Percentiles rank a stretch among this genome's conserved stretches.
Evolutionary conservation across 1,139 yeast genomes (phyloP).

Genomic region (Geotrichum aggregatum): DNA sequence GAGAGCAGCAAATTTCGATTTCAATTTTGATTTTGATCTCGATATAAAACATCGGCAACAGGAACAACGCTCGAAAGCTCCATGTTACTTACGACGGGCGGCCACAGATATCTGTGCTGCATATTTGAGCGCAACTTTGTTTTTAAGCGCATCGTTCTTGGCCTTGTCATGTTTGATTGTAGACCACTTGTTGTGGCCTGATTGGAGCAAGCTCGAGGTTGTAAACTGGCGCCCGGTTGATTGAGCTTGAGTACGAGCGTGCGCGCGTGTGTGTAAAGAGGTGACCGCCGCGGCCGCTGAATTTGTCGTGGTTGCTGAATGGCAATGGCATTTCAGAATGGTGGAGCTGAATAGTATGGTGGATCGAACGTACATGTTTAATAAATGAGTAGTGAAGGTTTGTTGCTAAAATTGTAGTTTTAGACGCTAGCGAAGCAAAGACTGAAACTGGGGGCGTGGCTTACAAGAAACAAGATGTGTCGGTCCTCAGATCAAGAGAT

Average conservation of each 20-base stretch:
- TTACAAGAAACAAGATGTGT: no score
- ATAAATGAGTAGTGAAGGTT: neutral
- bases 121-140: slow-evolving; percentile 64
- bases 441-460: no score
- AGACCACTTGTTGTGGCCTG: slow-evolving; percentile 95
- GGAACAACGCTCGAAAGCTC: neutral
- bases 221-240: neutral
- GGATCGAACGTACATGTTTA: neutral
- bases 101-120: slow-evolving; percentile 72
- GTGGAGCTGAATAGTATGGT: no score
- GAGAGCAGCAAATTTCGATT: no score
- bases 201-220: slow-evolving; percentile 8
- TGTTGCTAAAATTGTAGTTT: neutral
- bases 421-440: no score
- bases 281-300: neutral
- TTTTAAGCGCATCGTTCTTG: slow-evolving; percentile 77
- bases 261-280: slow-evolving; percentile 4
- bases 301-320: no score
- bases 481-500: no score
- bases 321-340: no score
- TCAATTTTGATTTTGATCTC: no score
- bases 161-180: slow-evolving; percentile 92
- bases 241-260: slow-evolving; percentile 19
- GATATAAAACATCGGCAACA: neutral
- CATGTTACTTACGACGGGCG: slow-evolving; percentile 44